Conservation (phyloP, 2,329 filamentous ascomycete species). For the Trichoderma sp. region DNA sequence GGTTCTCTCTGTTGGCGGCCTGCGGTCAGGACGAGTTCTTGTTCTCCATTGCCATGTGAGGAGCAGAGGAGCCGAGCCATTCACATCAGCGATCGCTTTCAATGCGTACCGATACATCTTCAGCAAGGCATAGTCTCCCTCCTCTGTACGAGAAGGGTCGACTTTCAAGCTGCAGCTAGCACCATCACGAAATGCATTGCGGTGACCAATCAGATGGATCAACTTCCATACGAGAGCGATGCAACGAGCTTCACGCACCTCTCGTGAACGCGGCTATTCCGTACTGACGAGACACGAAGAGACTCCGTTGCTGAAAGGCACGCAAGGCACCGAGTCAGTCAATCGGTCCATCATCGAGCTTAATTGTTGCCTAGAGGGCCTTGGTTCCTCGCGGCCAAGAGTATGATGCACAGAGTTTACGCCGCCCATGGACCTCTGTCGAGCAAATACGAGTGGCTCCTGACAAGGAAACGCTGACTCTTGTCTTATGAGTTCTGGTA, state of each 20-base stretch:
- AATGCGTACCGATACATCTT: not conserved
- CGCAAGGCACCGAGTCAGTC: constrained; percentile 11
- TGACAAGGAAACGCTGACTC: not conserved
- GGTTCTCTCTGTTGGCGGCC: not conserved
- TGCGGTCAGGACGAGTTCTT: not conserved
- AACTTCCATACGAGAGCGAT: not conserved
- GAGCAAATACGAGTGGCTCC: not conserved
- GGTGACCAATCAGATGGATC: constrained; percentile 18
- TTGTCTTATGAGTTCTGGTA: not conserved
- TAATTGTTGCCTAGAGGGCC: too few relatives aligned
- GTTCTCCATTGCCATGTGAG: not conserved
- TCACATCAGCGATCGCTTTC: not conserved
- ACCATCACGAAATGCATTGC: constrained; percentile 6
- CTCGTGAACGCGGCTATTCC: constrained; percentile 4
- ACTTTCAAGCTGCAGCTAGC: not conserved
- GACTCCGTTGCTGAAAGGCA: constrained; percentile 10
- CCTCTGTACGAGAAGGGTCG: not conserved
- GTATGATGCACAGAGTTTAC: not conserved
- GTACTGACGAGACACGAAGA: not conserved
- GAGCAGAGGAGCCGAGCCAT: not conserved
- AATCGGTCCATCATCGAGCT: not conserved
- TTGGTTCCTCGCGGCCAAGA: not conserved
- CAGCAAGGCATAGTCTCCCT: not conserved
- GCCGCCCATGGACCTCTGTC: not conserved
- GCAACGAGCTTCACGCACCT: not conserved